Conservation (phyloP, 1,284 basidiomycete genomes). For the Malassezia restricta region DNA sequence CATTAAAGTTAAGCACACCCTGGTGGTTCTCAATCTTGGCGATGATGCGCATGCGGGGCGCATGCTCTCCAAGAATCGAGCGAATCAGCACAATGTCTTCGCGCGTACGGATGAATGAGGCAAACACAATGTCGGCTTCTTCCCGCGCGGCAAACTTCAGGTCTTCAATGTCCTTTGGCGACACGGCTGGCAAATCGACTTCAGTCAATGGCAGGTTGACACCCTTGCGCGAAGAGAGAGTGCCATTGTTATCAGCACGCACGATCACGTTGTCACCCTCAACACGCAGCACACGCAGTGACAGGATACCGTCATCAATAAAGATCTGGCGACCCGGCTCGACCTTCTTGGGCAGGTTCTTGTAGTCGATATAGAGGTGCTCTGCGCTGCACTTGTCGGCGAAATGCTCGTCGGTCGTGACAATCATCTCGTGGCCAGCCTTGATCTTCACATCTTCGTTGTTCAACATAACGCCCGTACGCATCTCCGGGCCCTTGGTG, state of each 20-base stretch:
- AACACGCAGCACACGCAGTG: constrained; percentile 78
- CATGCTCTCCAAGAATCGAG: constrained; percentile 43
- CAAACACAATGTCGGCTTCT: constrained; percentile 75
- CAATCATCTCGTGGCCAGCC: constrained; percentile 86
- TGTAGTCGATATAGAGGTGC: constrained; percentile 51
- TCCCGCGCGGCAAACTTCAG: constrained; percentile 91
- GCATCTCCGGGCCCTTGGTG: constrained; percentile 99
- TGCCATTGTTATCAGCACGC: constrained; percentile 82
- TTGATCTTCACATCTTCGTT: constrained; percentile 71
- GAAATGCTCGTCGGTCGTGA: constrained; percentile 74
- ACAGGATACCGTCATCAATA: constrained; percentile 92
- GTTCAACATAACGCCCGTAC: constrained; percentile 84
- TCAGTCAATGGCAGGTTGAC: constrained; percentile 97
- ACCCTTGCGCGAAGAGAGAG: constrained; percentile 90
- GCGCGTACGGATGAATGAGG: constrained; percentile 44
- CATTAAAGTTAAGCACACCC: constrained; percentile 46
- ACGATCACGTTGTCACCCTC: constrained; percentile 52
- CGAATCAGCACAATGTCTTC: constrained; percentile 42
- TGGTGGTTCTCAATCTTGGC: constrained; percentile 47
- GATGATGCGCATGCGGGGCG: constrained; percentile 45
- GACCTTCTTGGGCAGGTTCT: constrained; percentile 88
- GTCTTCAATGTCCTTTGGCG: constrained; percentile 82
- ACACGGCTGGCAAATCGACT: constrained; percentile 93
- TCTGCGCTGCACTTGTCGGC: constrained; percentile 70
- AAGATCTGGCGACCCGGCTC: constrained; percentile 90